Conservation (phyloP, 2,329 filamentous ascomycete genomes). For the Aureobasidium namibiae region DNA sequence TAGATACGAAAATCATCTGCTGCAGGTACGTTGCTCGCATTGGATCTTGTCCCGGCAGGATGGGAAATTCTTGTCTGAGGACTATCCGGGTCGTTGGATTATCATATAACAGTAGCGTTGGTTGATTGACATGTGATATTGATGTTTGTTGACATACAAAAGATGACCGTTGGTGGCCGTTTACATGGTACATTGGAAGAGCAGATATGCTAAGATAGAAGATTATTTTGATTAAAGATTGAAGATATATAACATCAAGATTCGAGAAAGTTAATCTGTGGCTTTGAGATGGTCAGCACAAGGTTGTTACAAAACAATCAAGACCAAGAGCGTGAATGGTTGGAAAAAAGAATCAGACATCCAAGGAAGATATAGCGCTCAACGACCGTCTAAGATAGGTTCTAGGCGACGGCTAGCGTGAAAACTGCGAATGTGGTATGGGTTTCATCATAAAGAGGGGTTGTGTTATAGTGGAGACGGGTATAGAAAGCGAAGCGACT, state of each 20-base stretch:
- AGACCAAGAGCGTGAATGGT: background rate
- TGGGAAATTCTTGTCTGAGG: background rate
- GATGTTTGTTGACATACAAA: background rate
- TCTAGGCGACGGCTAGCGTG: slow-evolving; percentile 49
- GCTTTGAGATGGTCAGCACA: slow-evolving; percentile 4
- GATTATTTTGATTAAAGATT: background rate
- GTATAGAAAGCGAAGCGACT: background rate
- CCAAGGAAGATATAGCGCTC: slow-evolving; percentile 34
- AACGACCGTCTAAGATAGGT: slow-evolving; percentile 30
- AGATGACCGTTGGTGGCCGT: background rate
- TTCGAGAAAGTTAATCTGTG: background rate
- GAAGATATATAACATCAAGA: background rate
- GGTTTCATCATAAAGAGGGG: slow-evolving; percentile 58
- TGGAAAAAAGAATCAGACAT: slow-evolving; percentile 27
- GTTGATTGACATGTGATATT: background rate
- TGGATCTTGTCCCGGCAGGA: background rate
- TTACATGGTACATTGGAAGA: background rate
- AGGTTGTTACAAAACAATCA: background rate
- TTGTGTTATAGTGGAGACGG: background rate
- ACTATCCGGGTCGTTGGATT: background rate
- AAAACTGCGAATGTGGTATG: slow-evolving; percentile 81
- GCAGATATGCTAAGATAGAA: background rate
- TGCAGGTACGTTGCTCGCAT: background rate
- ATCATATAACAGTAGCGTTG: background rate
- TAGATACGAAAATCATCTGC: background rate